Evolutionary conservation across 2,329 filamentous ascomycete species (phyloP).

Genomic region (Neospermospora avenae): DNA sequence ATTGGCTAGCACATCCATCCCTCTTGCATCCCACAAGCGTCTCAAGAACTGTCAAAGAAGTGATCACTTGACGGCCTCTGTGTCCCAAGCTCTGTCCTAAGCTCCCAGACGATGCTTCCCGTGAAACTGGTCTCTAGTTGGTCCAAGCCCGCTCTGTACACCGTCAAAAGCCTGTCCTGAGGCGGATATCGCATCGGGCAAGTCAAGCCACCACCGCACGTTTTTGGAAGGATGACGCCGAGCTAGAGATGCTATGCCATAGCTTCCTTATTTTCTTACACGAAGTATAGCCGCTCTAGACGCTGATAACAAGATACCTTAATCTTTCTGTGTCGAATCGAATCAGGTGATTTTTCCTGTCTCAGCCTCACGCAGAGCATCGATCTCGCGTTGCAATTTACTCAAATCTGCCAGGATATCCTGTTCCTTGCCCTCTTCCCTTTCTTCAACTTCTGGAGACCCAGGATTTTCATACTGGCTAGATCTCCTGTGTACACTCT

Average conservation of each 20-base stretch:
- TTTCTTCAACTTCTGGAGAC: not conserved
- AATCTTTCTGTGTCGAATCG: no score
- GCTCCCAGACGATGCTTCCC: not conserved
- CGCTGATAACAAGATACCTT: no score
- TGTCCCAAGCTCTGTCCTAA: not conserved
- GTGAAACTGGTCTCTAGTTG: not conserved
- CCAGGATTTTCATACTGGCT: not conserved
- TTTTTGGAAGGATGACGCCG: not conserved
- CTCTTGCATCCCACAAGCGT: no score
- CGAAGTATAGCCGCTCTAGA: not conserved
- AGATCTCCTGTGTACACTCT: conserved; percentile 25
- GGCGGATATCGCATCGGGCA: no score
- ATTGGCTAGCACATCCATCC: no score
- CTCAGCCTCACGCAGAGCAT: conserved; percentile 52
- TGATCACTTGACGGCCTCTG: not conserved
- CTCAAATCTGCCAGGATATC: conserved; percentile 72
- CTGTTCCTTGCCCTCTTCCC: conserved; percentile 32
- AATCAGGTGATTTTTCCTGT: conserved; percentile 28
- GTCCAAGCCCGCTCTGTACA: not conserved
- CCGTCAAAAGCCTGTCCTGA: not conserved
- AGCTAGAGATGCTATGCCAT: not conserved
- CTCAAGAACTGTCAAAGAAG: not conserved
- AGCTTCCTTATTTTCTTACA: not conserved
- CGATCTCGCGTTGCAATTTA: conserved; percentile 71
- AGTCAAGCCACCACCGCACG: not conserved